Base-by-base conservation (phyloP, 805 yeast species). In the Sungouiella thailandica region DNA sequence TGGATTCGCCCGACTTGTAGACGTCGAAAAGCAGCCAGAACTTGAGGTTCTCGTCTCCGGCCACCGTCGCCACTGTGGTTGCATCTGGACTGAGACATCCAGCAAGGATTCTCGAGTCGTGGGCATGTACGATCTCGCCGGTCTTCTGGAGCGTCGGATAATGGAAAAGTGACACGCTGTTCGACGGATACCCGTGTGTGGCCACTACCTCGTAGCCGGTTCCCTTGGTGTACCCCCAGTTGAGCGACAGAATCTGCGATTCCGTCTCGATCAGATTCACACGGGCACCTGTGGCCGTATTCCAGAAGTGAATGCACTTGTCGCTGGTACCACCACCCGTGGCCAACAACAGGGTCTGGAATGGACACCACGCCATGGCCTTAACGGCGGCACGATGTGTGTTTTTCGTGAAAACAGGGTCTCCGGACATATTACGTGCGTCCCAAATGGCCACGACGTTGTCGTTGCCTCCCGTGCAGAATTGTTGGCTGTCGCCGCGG, bases 311-410 rank as follows among this genome's bases (percentile, higher is more conserved):
- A 39, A 90, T 84, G 29, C 80, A 75, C 53, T 79, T 82, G 60
- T 93, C 97, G 20, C 84, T 74, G 9, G 95, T 82, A 11, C 98
- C 98, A 33, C 98, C 98, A 5, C 97, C 98, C 3, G 96, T 83
- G n/a, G 97, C 97, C 33, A 90, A 68, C 34, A 89, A 60, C 40
- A 83, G 81, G 19, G 64, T 65, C 47, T 86, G 90, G 55, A 82
- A 82, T 2, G 97, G 97, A 53, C 95, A 83, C 96, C 97, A 90
- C 7, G 90, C 79, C 31, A 93, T 58, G 2, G 97, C 97, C 60
- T 93, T 93, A 4, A 90, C 96, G 1, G 97, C 97, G 0, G 97
- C 96, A 19, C 76, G 80, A 60, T 90, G 98, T 35, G 78, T 76
- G 12, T 81, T 74, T 54, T 88, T 85, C 10, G 80, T 68, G 55